Evolutionary conservation across 345 rosid genomes (phyloP).

Genomic region (Eucalyptus decipiens): DNA sequence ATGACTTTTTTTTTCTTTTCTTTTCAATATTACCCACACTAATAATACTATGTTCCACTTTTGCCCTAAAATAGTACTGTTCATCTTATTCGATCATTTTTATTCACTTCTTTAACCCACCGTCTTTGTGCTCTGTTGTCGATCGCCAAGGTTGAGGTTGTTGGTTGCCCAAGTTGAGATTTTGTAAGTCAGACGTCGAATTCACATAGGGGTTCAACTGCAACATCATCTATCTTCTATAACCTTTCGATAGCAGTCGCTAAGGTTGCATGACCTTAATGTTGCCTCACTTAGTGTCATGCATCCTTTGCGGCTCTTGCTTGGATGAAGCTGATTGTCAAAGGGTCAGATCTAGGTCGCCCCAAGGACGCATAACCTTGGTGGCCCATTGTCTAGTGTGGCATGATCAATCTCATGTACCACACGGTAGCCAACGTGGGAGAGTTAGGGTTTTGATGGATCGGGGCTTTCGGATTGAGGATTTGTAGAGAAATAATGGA

Average conservation of each 20-base stretch:
- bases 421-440: background rate
- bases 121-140: background rate
- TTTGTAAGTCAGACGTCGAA: background rate
- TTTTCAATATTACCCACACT: background rate
- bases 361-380: background rate
- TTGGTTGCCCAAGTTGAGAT: background rate
- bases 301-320: background rate
- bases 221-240: background rate
- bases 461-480: background rate
- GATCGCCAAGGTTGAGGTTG: background rate
- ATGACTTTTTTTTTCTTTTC: background rate
- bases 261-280: background rate
- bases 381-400: background rate
- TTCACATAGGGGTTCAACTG: background rate
- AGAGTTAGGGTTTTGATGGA: background rate
- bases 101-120: background rate
- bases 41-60: too few relatives aligned
- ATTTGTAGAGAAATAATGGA: background rate
- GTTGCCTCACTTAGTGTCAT: background rate
- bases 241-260: background rate
- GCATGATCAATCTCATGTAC: background rate
- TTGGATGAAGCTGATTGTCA: background rate
- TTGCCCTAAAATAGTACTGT: background rate
- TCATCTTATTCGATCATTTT: too few relatives aligned
- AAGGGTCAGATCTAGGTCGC: background rate